A percentile compares a stretch with the other conserved stretches of the same genome.
These are phyloP conservation scores for Fusarium sp. DNA, from an alignment of 2,329 filamentous ascomycete genomes.

Conservation along the genomic window DNA sequence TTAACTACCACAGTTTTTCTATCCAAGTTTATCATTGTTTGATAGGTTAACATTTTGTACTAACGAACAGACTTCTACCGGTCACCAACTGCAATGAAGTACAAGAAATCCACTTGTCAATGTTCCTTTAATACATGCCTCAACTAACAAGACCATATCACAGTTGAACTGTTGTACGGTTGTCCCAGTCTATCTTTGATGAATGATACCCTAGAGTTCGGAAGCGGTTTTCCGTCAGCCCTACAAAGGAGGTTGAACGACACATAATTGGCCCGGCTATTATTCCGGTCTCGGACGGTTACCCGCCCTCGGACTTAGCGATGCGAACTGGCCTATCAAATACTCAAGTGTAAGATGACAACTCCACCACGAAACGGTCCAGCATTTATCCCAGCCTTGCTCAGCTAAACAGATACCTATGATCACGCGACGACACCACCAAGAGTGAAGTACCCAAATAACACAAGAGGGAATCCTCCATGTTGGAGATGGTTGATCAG, in stretches of 20 bases:
- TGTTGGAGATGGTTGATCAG: not conserved
- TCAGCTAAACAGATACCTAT: not conserved
- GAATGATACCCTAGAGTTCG: not conserved
- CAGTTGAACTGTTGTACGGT: not conserved
- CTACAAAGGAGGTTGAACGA: not conserved
- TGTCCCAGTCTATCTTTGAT: not conserved
- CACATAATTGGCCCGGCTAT: too few species aligned
- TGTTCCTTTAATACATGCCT: fast-evolving
- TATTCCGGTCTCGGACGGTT: too few species aligned
- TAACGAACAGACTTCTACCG: too few species aligned
- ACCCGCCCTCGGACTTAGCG: not conserved
- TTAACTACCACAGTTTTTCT: too few species aligned
- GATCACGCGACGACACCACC: fast-evolving
- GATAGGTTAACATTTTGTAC: too few species aligned
- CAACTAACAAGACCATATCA: not conserved
- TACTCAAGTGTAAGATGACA: not conserved
- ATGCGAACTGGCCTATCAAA: not conserved
- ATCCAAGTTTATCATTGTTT: too few species aligned
- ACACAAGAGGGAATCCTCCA: not conserved
- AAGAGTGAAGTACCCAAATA: fast-evolving
- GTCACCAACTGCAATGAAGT: too few species aligned
- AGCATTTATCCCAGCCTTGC: not conserved
- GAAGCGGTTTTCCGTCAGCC: not conserved
- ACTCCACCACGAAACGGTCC: not conserved
- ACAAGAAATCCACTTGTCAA: too few species aligned